Evolutionary conservation across 106 monocot genomes (phyloP).

Genomic region (Alisma plantagoaquatica): DNA sequence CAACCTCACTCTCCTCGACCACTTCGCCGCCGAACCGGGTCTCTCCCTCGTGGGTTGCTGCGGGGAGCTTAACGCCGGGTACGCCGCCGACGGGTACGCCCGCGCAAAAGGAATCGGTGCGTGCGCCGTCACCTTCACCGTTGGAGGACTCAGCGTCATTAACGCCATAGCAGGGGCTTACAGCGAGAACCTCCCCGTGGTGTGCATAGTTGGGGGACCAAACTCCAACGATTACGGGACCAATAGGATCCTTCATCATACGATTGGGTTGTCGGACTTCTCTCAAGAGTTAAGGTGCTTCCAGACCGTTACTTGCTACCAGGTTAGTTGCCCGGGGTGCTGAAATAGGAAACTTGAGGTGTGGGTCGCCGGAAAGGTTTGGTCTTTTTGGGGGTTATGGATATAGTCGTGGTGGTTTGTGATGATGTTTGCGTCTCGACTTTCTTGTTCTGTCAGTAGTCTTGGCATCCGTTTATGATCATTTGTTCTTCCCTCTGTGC

Average conservation of each 20-base stretch:
- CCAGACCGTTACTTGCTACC: conserved; percentile 28
- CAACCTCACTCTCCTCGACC: conserved; percentile 16
- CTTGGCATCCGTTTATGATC: too few species aligned
- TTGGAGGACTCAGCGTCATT: conserved; percentile 23
- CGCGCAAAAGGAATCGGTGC: conserved; percentile 11
- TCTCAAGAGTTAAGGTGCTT: conserved; percentile 33
- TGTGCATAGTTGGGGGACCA: conserved; percentile 19
- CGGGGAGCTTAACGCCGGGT: conserved; percentile 17
- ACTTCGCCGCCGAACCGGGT: conserved; percentile 16
- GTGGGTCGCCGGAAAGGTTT: too few species aligned
- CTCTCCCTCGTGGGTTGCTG: conserved; percentile 20
- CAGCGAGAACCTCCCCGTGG: conserved; percentile 13
- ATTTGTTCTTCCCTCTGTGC: background rate
- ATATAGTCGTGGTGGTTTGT: too few species aligned
- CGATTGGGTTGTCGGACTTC: conserved; percentile 25
- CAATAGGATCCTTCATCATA: conserved; percentile 28
- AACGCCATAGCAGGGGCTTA: conserved; percentile 24
- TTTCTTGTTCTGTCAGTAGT: too few species aligned
- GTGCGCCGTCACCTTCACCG: conserved; percentile 20
- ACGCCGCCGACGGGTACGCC: conserved; percentile 25
- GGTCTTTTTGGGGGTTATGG: too few species aligned
- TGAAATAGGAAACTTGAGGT: too few species aligned
- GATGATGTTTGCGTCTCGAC: too few species aligned
- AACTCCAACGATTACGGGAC: conserved; percentile 30
- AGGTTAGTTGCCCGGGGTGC: too few species aligned